These are phyloP conservation scores for Blepharisma undulans DNA, from an alignment of 169 alveolate genomes.

Conservation along the genomic window DNA sequence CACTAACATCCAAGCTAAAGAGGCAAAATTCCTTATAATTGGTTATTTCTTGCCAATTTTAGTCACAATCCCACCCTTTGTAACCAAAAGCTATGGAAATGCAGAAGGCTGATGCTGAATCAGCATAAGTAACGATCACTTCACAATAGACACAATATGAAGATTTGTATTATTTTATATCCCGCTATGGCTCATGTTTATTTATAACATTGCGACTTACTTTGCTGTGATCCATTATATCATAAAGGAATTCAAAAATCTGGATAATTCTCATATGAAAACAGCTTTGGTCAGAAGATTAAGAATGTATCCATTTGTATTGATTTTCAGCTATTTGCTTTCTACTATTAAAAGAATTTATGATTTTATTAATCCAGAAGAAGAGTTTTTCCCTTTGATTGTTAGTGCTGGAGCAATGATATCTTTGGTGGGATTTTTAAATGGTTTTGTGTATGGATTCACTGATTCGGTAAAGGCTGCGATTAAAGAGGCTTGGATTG, in stretches of 20 bases:
- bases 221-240: neutral
- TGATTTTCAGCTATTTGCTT: slow-evolving; percentile 5
- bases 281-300: slow-evolving; percentile 15
- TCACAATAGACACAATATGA: neutral
- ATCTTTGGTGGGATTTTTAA: neutral
- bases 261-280: neutral
- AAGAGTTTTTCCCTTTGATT: neutral
- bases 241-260: neutral
- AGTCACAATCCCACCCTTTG: neutral
- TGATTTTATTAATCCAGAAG: slow-evolving; percentile 21
- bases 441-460: slow-evolving; percentile 32
- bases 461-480: neutral
- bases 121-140: neutral
- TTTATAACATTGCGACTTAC: neutral
- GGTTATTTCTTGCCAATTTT: slow-evolving; percentile 13
- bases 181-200: neutral
- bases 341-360: slow-evolving; percentile 10
- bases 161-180: slow-evolving; percentile 2
- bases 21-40: neutral
- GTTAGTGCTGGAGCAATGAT: neutral
- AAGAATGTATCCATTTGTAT: slow-evolving; percentile 14
- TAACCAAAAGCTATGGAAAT: slow-evolving; percentile 23
- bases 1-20: neutral
- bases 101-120: slow-evolving; percentile 42
- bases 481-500: neutral